Base-by-base conservation (phyloP, 495 filamentous ascomycete genomes). In the Hypoxylon subgilvum region DNA sequence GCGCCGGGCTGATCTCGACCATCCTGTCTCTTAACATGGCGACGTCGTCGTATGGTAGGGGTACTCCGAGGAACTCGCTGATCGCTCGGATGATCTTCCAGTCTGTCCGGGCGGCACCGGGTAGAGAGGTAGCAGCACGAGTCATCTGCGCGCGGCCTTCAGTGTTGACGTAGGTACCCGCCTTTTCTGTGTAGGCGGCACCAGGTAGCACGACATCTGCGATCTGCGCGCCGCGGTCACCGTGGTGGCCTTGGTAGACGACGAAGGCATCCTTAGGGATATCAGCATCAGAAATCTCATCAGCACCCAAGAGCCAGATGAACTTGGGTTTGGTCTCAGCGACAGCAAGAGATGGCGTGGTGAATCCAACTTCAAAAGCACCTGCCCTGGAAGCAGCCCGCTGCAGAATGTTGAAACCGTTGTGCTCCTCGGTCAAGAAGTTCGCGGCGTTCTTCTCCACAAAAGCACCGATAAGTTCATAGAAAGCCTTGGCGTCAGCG, bases 81-180 rank as follows among this genome's bases (percentile, higher is more conserved):
- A 79, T 81, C 1, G 94, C 94, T 48, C 94, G 90, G 62, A 98
- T 84, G 63, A 98, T 97, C 81, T 97, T 97, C 94, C 94, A 98
- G 73, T 98, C 94, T 59, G 95, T 92, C 62, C 94, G 84, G 43
- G 92, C 84, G 49, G 91, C 94, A 50, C 94, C 94, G 39, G 90
- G 88, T 48, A 94, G 76, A 31, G 85, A 86, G 18, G 90, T 92
- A 2, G 94, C 94, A 14, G 88, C 87, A 57, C 94, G 86, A 38
- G 89, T 92, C 74, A 97, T 86, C 76, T 98, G 94, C 10, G 91
- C 89, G 56, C 94, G 88, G 34, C 94, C 94, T 72, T 98, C 94
- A 7, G 94, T 97, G 82, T 97, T 98, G 75, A 98, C 82, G 57
- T 93, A 97, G 10, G 94, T 98, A 22, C 85, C 94, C n/a, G 86